These are phyloP conservation scores for Scutellaria galericulata DNA, from an alignment of 257 asterid genomes.

Conservation along the genomic window DNA sequence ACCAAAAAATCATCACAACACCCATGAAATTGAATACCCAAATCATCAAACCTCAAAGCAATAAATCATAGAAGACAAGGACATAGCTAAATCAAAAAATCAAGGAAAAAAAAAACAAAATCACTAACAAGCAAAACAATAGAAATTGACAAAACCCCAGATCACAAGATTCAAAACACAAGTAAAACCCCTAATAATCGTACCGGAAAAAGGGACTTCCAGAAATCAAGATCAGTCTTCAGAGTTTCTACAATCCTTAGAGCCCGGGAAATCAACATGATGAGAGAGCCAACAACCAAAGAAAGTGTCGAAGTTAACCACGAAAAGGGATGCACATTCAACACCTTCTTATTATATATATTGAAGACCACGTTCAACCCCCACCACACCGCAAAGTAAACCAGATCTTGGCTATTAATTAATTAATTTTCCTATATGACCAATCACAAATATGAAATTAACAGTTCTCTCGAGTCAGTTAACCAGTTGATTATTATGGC, in stretches of 20 bases:
- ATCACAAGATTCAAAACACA: constrained; percentile 19
- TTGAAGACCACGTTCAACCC: constrained; percentile 84
- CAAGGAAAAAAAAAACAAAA: background rate
- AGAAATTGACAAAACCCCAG: constrained; percentile 8
- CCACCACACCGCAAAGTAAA: constrained; percentile 97
- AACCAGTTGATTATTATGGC: no score
- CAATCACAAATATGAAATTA: no score
- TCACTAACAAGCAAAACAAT: constrained; percentile 19
- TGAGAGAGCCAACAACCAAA: no score
- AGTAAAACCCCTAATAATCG: constrained; percentile 33
- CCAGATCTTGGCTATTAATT: constrained; percentile 82
- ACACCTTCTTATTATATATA: constrained; percentile 87
- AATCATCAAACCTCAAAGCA: constrained; percentile 23
- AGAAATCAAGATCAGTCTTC: no score
- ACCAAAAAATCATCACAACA: background rate
- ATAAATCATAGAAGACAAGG: constrained; percentile 4
- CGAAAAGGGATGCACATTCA: constrained; percentile 86
- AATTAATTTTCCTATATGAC: no score
- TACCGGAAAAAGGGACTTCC: constrained; percentile 96
- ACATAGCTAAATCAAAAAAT: constrained; percentile 32
- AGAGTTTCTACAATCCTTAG: no score
- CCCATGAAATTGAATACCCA: constrained; percentile 27
- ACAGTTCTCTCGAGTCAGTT: no score
- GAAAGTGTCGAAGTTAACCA: constrained; percentile 96
- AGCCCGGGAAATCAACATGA: no score